Evolutionary conservation across 306 rosid species (phyloP).

Genomic region (Morella rubra): DNA sequence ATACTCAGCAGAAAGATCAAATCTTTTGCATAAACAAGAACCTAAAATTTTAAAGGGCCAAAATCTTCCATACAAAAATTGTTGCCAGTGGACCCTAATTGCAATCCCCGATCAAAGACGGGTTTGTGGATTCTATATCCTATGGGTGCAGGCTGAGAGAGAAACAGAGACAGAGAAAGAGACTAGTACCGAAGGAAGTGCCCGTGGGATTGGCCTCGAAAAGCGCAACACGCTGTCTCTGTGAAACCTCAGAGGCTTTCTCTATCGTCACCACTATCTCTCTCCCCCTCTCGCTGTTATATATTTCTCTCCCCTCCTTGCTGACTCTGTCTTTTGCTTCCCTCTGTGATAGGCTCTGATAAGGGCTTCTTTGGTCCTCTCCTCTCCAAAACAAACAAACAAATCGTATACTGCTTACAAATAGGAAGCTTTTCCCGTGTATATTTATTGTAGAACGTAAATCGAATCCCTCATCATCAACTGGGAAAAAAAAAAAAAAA

Average conservation of each 20-base stretch:
- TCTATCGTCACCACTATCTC: conserved; percentile 20
- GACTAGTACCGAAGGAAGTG: conserved; percentile 50
- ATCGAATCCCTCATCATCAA: background rate
- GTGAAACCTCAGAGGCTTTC: background rate
- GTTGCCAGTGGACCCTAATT: conserved; percentile 31
- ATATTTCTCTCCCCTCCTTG: background rate
- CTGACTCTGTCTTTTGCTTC: conserved; percentile 8
- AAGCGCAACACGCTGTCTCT: conserved; percentile 17
- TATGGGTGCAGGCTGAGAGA: background rate
- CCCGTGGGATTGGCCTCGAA: conserved; percentile 32
- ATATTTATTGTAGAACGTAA: background rate
- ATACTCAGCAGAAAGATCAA: background rate
- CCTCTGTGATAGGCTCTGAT: conserved; percentile 40
- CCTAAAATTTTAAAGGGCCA: background rate
- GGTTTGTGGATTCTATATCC: conserved; percentile 28
- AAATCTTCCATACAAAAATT: conserved; percentile 5
- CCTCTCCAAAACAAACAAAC: conserved; percentile 38
- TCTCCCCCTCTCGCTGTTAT: background rate
- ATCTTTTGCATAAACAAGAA: background rate
- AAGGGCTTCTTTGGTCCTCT: conserved; percentile 73
- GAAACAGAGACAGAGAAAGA: conserved; percentile 20
- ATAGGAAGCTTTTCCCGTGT: background rate
- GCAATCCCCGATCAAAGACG: conserved; percentile 24
- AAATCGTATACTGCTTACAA: conserved; percentile 1
- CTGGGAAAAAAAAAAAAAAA: too few species aligned